These are phyloP conservation scores for Xylaria sp. DNA, from an alignment of 2,329 filamentous ascomycete species.

Conservation along the genomic window DNA sequence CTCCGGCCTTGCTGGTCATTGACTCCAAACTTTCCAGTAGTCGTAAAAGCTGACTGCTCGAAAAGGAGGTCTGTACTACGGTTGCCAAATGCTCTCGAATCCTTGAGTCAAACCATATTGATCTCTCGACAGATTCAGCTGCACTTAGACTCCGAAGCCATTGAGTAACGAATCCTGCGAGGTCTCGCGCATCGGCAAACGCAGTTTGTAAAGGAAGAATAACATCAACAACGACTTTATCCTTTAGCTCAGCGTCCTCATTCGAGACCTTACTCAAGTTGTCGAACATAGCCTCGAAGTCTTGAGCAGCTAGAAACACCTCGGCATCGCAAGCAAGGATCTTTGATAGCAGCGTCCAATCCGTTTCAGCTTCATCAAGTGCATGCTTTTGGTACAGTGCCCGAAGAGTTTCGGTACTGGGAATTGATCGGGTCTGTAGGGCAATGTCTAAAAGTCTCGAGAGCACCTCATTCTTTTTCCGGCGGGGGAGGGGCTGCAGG, in stretches of 20 bases:
- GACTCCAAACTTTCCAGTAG: slow-evolving; percentile 51
- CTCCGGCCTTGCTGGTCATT: slow-evolving; percentile 42
- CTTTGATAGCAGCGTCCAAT: slow-evolving; percentile 56
- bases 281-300: slow-evolving; percentile 49
- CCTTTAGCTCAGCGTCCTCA: slow-evolving; percentile 39
- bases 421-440: slow-evolving; percentile 49
- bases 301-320: slow-evolving; percentile 55
- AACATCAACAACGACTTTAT: slow-evolving; percentile 50
- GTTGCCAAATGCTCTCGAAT: slow-evolving; percentile 45
- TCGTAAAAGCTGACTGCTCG: slow-evolving; percentile 52
- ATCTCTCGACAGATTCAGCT: slow-evolving; percentile 35
- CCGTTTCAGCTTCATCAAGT: slow-evolving; percentile 42
- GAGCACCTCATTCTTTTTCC: slow-evolving; percentile 45
- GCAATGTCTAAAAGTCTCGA: slow-evolving; percentile 51
- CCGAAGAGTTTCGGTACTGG: slow-evolving; percentile 51
- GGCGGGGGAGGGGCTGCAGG: slow-evolving; percentile 35
- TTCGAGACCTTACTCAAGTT: slow-evolving; percentile 46
- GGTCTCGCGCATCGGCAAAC: slow-evolving; percentile 55
- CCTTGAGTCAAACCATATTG: slow-evolving; percentile 46
- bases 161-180: slow-evolving; percentile 53
- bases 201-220: slow-evolving; percentile 55
- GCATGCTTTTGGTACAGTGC: slow-evolving; percentile 48
- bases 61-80: slow-evolving; percentile 53
- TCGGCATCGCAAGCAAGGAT: slow-evolving; percentile 59
- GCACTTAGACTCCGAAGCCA: slow-evolving; percentile 51